Evolutionary conservation across 2,329 filamentous ascomycete genomes (phyloP).

Genomic region (Boeremia exigua): DNA sequence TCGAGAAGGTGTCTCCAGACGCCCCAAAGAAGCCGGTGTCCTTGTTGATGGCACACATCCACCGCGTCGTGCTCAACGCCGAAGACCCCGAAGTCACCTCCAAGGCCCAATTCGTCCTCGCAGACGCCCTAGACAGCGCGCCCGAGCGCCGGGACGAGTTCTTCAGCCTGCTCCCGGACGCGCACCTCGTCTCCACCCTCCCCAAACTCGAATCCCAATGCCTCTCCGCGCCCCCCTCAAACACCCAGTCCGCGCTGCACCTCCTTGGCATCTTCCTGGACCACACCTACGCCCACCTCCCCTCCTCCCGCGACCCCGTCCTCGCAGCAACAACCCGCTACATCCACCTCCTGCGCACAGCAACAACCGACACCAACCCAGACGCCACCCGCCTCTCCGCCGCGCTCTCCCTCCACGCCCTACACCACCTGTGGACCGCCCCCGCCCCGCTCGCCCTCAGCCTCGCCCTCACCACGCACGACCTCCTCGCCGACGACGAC

Average conservation of each 20-base stretch:
- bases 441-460: conserved; percentile 28
- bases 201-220: conserved; percentile 37
- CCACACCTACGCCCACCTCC: conserved; percentile 21
- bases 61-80: conserved; percentile 24
- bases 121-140: conserved; percentile 22
- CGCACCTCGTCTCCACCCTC: conserved; percentile 25
- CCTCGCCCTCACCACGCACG: conserved; percentile 54
- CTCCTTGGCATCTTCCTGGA: conserved; percentile 44
- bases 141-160: conserved; percentile 17
- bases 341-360: conserved; percentile 39
- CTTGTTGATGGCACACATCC: conserved; percentile 29
- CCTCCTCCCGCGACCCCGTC: conserved; percentile 6
- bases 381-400: conserved; percentile 71
- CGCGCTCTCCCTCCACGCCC: conserved; percentile 60
- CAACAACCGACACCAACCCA: conserved; percentile 49
- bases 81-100: conserved; percentile 37
- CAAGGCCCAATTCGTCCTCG: conserved; percentile 37
- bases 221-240: conserved; percentile 36
- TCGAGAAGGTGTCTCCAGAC: conserved; percentile 13
- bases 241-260: conserved; percentile 39
- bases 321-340: conserved; percentile 28
- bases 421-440: conserved; percentile 27
- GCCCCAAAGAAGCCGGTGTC: conserved; percentile 24
- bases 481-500: conserved; percentile 77
- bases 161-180: conserved; percentile 22